Evolutionary conservation across 1,284 basidiomycete species (phyloP).

Genomic region (Vanrija humicola): DNA sequence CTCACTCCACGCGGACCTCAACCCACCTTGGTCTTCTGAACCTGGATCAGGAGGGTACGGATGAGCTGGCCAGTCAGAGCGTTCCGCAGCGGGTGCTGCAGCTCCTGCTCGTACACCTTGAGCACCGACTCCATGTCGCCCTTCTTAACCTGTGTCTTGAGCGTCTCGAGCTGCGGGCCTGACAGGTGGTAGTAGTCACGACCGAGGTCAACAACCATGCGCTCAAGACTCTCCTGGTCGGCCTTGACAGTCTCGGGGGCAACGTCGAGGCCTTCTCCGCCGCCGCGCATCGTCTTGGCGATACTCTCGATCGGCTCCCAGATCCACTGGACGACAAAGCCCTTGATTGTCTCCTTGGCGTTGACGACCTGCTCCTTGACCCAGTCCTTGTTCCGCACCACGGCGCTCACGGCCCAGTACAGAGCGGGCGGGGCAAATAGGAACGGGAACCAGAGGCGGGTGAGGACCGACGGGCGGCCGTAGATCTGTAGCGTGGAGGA

Average conservation of each 20-base stretch:
- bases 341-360: constrained; percentile 63
- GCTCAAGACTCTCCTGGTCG: constrained; percentile 70
- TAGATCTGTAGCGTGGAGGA: constrained; percentile 25
- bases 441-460: constrained; percentile 47
- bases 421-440: constrained; percentile 44
- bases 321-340: constrained; percentile 81
- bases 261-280: constrained; percentile 54
- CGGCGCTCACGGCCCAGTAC: constrained; percentile 21
- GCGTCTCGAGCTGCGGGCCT: constrained; percentile 59
- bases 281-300: constrained; percentile 64
- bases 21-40: constrained; percentile 90
- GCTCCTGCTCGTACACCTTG: constrained; percentile 85
- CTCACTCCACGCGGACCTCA: too few relatives aligned
- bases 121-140: constrained; percentile 88
- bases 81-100: constrained; percentile 76
- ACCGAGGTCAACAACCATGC: constrained; percentile 85
- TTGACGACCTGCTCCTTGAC: constrained; percentile 58
- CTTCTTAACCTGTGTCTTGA: constrained; percentile 64
- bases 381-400: constrained; percentile 44
- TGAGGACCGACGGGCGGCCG: constrained; percentile 38
- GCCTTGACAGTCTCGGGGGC: constrained; percentile 46
- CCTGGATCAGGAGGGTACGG: constrained; percentile 82
- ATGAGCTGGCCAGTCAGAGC: constrained; percentile 77
- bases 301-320: constrained; percentile 81
- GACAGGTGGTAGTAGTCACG: constrained; percentile 62